Conservation (phyloP, 345 rosid genomes). For the Toxicodendron radicans region DNA sequence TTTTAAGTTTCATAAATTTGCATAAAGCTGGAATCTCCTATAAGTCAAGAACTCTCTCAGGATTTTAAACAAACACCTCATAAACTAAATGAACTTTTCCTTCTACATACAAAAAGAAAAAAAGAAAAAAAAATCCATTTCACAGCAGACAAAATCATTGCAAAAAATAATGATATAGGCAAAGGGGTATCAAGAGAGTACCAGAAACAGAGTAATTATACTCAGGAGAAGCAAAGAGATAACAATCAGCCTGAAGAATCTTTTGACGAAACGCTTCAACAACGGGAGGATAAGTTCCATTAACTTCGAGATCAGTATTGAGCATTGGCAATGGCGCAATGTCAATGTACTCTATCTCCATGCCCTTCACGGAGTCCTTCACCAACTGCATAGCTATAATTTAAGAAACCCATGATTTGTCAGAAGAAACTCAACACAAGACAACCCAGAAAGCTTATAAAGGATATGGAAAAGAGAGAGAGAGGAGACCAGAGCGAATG, state of each 20-base stretch:
- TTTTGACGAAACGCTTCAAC: conserved; percentile 71
- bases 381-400: conserved; percentile 44
- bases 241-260: conserved; percentile 59
- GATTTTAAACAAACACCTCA: not conserved
- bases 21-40: too few relatives aligned
- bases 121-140: not conserved
- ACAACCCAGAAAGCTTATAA: not conserved
- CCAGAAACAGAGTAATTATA: conserved; percentile 72
- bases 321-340: conserved; percentile 64
- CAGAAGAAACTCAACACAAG: not conserved
- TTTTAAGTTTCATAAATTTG: too few relatives aligned
- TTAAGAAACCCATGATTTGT: not conserved
- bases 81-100: not conserved
- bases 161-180: not conserved
- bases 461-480: not conserved
- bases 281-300: conserved; percentile 53
- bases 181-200: conserved; percentile 17
- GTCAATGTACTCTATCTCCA: conserved; percentile 55
- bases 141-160: not conserved
- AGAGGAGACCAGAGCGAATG: conserved; percentile 54
- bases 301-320: conserved; percentile 65
- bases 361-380: conserved; percentile 39
- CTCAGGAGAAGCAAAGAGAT: conserved; percentile 86
- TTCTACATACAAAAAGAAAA: not conserved
- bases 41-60: not conserved